Evolutionary conservation across 2,329 filamentous ascomycete genomes (phyloP), one percentile per base, ranked within the genome.

Genomic region (Phymatotrichopsis omnivora): DNA sequence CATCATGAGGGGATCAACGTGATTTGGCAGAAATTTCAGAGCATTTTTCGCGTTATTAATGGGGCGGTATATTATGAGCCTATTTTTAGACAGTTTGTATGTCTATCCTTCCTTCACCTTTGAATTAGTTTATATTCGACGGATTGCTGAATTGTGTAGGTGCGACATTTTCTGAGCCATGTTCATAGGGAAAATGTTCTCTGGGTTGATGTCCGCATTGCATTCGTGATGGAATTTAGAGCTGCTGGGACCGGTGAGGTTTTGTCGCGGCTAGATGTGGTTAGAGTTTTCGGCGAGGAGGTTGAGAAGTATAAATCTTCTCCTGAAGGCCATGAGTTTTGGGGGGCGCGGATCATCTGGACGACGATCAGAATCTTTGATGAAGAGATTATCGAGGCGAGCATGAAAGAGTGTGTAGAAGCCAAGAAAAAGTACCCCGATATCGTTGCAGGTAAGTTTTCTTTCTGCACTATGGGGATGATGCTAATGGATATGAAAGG

Each of bases 51-150:
- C 2, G 74, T 89, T 3, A 71, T 89, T 33, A 75, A 75, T 30
- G 80, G 77, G 12, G 74, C 94, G 40, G 71, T 94, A 37, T 83
- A 82, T 64, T 94, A 95, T 64, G 89, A 95, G 64, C 87, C 87
- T 11, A 84, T 96, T 52, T 89, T 84, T 65, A 76, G 85, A 19
- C 68, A 70, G 14, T 93, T 85, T 59, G 66, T 95, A 49, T 27
- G 12, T 16, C 19, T 14, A 8, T 1, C n/a, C 23, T 7, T 6
- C 11, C 2, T 7, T 5, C 28, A 8, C 7, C 7, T 24, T 11
- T 2, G n/a, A 5, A 12, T 6, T n/a, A 7, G 25, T 11, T 5
- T 46, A 31, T 47, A 7, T 32, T 25, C 16, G 5, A 25, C n/a
- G n/a, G n/a, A n/a, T n/a, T n/a, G n/a, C 19, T 16, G 19, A 30